Conservation (phyloP, 441 rosid species). For the Arabidopsis hybrid region DNA sequence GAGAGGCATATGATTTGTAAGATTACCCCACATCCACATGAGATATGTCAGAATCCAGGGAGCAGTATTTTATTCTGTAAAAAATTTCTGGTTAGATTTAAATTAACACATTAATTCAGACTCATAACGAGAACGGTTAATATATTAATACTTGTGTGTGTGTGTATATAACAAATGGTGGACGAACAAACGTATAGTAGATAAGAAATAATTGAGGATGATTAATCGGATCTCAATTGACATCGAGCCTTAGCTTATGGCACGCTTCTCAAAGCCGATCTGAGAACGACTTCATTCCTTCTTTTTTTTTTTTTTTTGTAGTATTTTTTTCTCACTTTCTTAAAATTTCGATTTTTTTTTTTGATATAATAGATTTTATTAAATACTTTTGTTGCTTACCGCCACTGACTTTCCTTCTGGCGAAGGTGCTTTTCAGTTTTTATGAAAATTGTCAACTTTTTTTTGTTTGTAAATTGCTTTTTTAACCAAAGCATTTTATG, state of each 20-base stretch:
- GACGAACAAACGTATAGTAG: background rate
- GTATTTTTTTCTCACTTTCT: background rate
- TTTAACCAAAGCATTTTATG: background rate
- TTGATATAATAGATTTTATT: background rate
- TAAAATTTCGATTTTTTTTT: background rate
- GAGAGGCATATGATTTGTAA: background rate
- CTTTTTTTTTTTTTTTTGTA: background rate
- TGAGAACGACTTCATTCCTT: slow-evolving; percentile 31
- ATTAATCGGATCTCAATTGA: slow-evolving; percentile 34
- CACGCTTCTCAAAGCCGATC: slow-evolving; percentile 47
- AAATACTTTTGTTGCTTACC: slow-evolving; percentile 27
- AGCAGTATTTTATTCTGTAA: slow-evolving; percentile 21
- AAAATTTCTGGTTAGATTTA: background rate
- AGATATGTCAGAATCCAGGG: slow-evolving; percentile 43
- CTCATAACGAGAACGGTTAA: background rate
- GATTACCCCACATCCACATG: slow-evolving; percentile 43
- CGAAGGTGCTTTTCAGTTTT: slow-evolving; percentile 29
- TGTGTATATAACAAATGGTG: background rate
- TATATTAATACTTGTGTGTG: background rate
- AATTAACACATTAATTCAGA: slow-evolving; percentile 10
- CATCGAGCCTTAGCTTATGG: slow-evolving; percentile 41
- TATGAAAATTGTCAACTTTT: slow-evolving; percentile 28
- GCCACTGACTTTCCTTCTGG: slow-evolving; percentile 35
- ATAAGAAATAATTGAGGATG: slow-evolving; percentile 12
- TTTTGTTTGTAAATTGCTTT: background rate